These are phyloP conservation scores for Trichosporon sp. DNA, from an alignment of 1,284 basidiomycete species.

Conservation along the genomic window DNA sequence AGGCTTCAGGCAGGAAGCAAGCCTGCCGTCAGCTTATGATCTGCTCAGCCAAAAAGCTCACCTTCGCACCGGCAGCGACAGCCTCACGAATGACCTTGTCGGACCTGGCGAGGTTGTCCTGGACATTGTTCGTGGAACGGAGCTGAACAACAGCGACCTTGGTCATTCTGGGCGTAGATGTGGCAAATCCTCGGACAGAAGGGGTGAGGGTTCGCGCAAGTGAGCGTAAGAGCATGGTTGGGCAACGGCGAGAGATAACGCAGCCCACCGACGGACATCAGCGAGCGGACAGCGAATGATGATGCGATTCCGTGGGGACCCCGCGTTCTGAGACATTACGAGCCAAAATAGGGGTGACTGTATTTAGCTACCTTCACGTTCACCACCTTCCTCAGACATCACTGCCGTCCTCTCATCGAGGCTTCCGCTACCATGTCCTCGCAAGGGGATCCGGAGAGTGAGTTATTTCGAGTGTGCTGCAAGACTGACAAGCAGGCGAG, in stretches of 20 bases:
- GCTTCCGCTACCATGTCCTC: slow-evolving; percentile 23
- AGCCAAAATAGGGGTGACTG: slow-evolving; percentile 7
- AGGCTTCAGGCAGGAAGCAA: slow-evolving; percentile 60
- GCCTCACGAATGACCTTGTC: slow-evolving; percentile 56
- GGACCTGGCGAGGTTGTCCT: slow-evolving; percentile 51
- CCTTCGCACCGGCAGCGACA: slow-evolving; percentile 54
- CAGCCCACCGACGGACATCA: not conserved
- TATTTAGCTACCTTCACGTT: not conserved
- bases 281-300: slow-evolving; percentile 4
- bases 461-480: not conserved
- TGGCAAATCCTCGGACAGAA: slow-evolving; percentile 4
- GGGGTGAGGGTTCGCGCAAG: not conserved
- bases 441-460: slow-evolving; percentile 36
- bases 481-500: slow-evolving; percentile 29
- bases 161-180: slow-evolving; percentile 23
- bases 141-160: slow-evolving; percentile 50
- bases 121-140: slow-evolving; percentile 46
- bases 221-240: slow-evolving; percentile 2
- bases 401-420: not conserved
- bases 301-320: slow-evolving; percentile 13
- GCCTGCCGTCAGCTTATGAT: slow-evolving; percentile 35
- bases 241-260: slow-evolving; percentile 3
- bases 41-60: slow-evolving; percentile 30
- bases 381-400: not conserved
- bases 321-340: not conserved